phyloP scores from a whole-genome alignment of 2,329 filamentous ascomycete species.

The Alternaria metachromatica region DNA sequence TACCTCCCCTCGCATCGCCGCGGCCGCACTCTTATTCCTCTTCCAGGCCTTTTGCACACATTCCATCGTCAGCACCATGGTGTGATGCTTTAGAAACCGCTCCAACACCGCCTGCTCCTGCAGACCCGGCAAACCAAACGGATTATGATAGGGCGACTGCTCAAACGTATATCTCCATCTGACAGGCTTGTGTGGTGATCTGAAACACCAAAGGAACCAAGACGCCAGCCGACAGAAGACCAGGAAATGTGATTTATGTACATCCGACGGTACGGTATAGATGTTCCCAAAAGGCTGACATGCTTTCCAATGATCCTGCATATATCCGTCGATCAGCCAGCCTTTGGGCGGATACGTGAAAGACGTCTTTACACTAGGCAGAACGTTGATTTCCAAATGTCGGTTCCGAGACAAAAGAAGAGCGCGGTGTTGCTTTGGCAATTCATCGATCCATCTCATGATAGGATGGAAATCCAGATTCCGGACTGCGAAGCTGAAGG shows the following conservation, averaged over 20 bases:
- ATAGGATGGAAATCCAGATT: conserved; percentile 26
- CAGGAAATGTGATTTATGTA: conserved; percentile 22
- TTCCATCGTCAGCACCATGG: conserved; percentile 5
- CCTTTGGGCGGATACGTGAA: conserved; percentile 26
- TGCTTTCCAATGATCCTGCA: conserved; percentile 28
- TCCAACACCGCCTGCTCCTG: not conserved
- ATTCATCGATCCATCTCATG: conserved; percentile 18
- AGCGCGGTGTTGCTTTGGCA: conserved; percentile 24
- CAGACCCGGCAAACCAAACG: not conserved
- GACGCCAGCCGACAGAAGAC: conserved; percentile 23
- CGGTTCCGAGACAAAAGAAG: conserved; percentile 23
- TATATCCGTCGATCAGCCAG: conserved; percentile 16
- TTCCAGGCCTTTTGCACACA: conserved; percentile 13
- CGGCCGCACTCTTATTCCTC: not conserved
- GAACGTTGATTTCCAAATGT: conserved; percentile 16
- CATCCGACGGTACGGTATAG: conserved; percentile 10
- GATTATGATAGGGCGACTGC: conserved; percentile 4
- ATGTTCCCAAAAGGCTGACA: conserved; percentile 34
- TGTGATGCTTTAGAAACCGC: conserved; percentile 4
- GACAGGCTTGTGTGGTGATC: not conserved
- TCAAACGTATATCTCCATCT: conserved; percentile 18
- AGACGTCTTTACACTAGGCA: conserved; percentile 4
- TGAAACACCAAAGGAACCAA: conserved; percentile 20
- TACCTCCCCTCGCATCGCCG: conserved; percentile 8
- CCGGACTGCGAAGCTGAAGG: conserved; percentile 23